Evolutionary conservation across 805 yeast genomes (phyloP), one percentile per base, ranked within the genome.

Genomic region (Candida anglica): DNA sequence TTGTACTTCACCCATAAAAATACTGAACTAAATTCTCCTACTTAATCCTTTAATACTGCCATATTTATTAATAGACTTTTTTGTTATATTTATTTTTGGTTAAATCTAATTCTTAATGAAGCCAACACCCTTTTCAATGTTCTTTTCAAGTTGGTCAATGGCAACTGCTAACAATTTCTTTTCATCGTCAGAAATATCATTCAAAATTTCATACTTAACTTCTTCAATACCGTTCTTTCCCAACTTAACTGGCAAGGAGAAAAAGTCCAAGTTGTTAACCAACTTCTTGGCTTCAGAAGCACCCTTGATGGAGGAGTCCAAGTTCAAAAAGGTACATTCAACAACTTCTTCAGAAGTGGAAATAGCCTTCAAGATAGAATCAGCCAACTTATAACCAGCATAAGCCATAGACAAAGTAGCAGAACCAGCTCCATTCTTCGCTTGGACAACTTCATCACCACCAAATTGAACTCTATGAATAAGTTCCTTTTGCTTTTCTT

Each of bases 381-480:
- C 77, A 33, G 87, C 82, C 48, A 84, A 77, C 56, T 79, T 75
- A 56, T 79, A 84, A 52, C 89, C 91, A 29, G 91, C 89, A 53
- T 79, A 82, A 38, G 91, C 91, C 93, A 84, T 84, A 20, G 91
- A 83, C 52, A 84, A 67, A 30, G 93, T 84, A 36, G 91, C 91
- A 22, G 89, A 81, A 41, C 93, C 93, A 37, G 83, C 80, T 58
- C 93, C 91, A 48, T 79, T 73, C 65, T 84, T 84, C 46, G 91
- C 91, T 64, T 82, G 78, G 49, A 84, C 91, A 47, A 83, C 88
- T 68, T 83, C 93, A 59, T 83, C 93, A 70, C 93, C 93, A 63
- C 89, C 93, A 52, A 83, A 88, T 69, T 89, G 97, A 47, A 89
- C 89, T 66, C 98, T 79, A 73, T 86, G 73, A 51, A 87, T 77